phyloP scores from a whole-genome alignment of 257 asterid species.

The Cynanchum wilfordii region DNA sequence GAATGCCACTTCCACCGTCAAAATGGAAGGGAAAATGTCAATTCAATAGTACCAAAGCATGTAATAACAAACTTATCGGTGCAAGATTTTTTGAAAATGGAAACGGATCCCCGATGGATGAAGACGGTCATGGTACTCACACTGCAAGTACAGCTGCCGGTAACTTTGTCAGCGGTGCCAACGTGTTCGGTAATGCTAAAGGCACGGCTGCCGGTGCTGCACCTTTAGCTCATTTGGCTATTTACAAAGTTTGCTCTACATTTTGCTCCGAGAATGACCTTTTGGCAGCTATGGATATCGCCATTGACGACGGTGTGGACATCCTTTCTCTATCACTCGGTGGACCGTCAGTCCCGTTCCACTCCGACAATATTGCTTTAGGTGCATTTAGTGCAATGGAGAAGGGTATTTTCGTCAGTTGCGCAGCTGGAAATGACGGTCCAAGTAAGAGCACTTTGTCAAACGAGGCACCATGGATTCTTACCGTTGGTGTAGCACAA shows the following conservation, averaged over 20 bases:
- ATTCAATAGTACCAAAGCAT: conserved; percentile 10
- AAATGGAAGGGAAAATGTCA: conserved; percentile 49
- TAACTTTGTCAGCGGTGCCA: conserved; percentile 6
- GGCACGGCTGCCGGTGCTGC: conserved; percentile 2
- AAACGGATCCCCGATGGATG: conserved; percentile 1
- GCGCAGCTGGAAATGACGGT: conserved; percentile 21
- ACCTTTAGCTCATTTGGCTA: conserved; percentile 9
- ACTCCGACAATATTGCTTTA: background rate
- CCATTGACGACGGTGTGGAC: conserved; percentile 10
- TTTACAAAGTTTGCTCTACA: background rate
- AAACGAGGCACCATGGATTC: conserved; percentile 12
- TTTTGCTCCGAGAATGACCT: conserved; percentile 1
- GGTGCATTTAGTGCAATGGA: conserved; percentile 19
- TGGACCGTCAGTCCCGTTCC: background rate
- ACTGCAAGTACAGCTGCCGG: conserved; percentile 27
- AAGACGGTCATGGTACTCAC: conserved; percentile 1
- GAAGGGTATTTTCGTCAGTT: conserved; percentile 19
- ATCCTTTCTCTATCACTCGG: conserved; percentile 12
- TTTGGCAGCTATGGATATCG: conserved; percentile 4
- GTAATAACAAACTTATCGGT: conserved; percentile 3
- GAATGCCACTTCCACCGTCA: conserved; percentile 45
- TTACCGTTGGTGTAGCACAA: conserved; percentile 7
- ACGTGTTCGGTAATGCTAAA: conserved; percentile 5
- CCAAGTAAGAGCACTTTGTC: background rate
- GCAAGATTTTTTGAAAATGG: background rate